phyloP scores from a whole-genome alignment of 2,329 filamentous ascomycete genomes.

The Cladophialophora chaetospira region DNA sequence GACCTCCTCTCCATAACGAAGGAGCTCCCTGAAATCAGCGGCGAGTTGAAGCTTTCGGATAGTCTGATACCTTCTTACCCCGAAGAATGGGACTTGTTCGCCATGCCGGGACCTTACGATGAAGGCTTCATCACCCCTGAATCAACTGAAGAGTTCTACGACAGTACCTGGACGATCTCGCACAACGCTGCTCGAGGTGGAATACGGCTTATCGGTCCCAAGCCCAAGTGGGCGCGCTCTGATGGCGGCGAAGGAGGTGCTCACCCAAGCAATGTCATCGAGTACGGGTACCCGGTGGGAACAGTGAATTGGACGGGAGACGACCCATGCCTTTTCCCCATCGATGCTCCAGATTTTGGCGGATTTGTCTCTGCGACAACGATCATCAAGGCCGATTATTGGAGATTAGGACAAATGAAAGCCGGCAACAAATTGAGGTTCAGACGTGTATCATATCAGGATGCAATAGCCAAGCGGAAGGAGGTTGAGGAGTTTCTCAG shows the following conservation, averaged over 20 bases:
- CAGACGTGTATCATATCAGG: conserved; percentile 53
- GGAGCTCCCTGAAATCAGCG: conserved; percentile 39
- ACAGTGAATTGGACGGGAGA: conserved; percentile 64
- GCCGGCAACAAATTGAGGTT: conserved; percentile 59
- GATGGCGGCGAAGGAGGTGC: conserved; percentile 65
- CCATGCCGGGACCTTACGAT: conserved; percentile 60
- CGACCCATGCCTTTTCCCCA: conserved; percentile 61
- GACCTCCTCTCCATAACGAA: conserved; percentile 54
- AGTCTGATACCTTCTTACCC: conserved; percentile 53
- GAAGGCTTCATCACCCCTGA: conserved; percentile 55
- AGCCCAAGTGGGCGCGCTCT: conserved; percentile 59
- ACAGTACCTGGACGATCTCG: conserved; percentile 60
- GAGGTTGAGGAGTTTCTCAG: conserved; percentile 50
- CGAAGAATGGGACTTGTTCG: conserved; percentile 55
- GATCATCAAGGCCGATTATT: conserved; percentile 59
- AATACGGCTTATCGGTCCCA: conserved; percentile 61
- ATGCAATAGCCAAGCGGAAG: conserved; percentile 51
- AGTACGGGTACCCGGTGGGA: conserved; percentile 62
- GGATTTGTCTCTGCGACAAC: conserved; percentile 62
- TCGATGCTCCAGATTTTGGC: conserved; percentile 63
- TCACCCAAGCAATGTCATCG: conserved; percentile 62
- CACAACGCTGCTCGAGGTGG: conserved; percentile 64
- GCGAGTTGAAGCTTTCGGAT: conserved; percentile 46
- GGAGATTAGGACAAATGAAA: conserved; percentile 64
- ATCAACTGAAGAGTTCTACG: conserved; percentile 60